Conservation (phyloP, 2,329 filamentous ascomycete genomes). For the Colletotrichum sp. region DNA sequence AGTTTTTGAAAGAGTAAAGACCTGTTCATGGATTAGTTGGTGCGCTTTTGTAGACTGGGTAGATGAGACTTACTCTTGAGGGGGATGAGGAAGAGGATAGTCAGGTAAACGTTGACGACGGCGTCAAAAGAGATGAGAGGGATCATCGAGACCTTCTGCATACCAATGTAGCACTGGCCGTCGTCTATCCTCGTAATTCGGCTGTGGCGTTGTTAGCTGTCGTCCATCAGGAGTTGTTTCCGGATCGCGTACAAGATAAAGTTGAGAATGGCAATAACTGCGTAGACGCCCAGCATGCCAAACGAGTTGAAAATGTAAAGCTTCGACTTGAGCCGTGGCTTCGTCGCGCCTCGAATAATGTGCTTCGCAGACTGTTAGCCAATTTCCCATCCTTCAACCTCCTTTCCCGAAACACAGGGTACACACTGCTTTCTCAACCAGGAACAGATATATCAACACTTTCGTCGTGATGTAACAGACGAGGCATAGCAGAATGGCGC, state of each 20-base stretch:
- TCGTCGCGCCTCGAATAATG: slow-evolving; percentile 60
- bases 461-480: slow-evolving; percentile 69
- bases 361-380: slow-evolving; percentile 41
- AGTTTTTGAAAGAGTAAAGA: slow-evolving; percentile 59
- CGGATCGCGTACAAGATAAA: slow-evolving; percentile 61
- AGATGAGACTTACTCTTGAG: slow-evolving; percentile 51
- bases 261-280: slow-evolving; percentile 58
- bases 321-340: slow-evolving; percentile 57
- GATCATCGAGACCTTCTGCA: slow-evolving; percentile 62
- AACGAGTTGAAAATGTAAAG: slow-evolving; percentile 67
- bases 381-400: too few species aligned
- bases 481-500: slow-evolving; percentile 65
- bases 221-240: neutral
- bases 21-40: slow-evolving; percentile 35
- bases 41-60: neutral
- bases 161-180: slow-evolving; percentile 66
- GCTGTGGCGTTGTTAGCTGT: slow-evolving; percentile 33
- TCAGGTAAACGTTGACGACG: slow-evolving; percentile 67
- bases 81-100: slow-evolving; percentile 66
- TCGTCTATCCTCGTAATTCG: slow-evolving; percentile 62
- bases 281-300: slow-evolving; percentile 55
- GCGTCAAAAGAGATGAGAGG: slow-evolving; percentile 67
- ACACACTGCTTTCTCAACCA: slow-evolving; percentile 67
- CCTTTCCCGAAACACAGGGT: neutral
- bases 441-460: slow-evolving; percentile 68